Evolutionary conservation across 495 filamentous ascomycete genomes (phyloP).

Genomic region (Penicillium turbatum): DNA sequence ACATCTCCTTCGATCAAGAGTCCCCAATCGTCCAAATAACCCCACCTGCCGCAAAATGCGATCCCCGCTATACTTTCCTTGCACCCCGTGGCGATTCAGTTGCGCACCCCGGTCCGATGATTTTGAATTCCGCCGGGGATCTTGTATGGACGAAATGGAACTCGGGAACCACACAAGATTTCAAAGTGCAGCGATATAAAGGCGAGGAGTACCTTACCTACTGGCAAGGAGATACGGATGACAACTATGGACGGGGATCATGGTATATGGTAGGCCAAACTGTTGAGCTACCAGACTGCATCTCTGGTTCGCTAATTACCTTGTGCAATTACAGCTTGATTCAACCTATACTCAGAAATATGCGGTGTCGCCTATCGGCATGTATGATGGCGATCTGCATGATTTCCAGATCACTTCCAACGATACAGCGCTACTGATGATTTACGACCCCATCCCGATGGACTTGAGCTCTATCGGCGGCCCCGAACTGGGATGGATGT

Average conservation of each 20-base stretch:
- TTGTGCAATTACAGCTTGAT: slow-evolving; percentile 35
- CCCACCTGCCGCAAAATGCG: slow-evolving; percentile 31
- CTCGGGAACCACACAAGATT: slow-evolving; percentile 42
- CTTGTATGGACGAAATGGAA: slow-evolving; percentile 43
- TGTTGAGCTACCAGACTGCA: background rate
- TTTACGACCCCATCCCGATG: slow-evolving; percentile 44
- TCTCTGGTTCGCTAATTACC: background rate
- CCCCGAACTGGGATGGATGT: slow-evolving; percentile 40
- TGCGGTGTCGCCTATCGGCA: slow-evolving; percentile 34
- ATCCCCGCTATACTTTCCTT: slow-evolving; percentile 41
- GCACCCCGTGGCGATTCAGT: slow-evolving; percentile 43
- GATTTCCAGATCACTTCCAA: slow-evolving; percentile 44
- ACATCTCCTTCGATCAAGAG: slow-evolving; percentile 32
- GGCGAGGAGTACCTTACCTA: slow-evolving; percentile 48
- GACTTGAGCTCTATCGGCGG: slow-evolving; percentile 46
- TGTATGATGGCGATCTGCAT: slow-evolving; percentile 37
- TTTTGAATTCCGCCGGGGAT: slow-evolving; percentile 41
- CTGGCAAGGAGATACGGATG: slow-evolving; percentile 50
- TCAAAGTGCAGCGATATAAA: slow-evolving; percentile 43
- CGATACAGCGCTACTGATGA: slow-evolving; percentile 48
- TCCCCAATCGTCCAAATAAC: slow-evolving; percentile 32
- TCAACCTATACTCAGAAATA: slow-evolving; percentile 40
- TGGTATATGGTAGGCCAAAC: slow-evolving; percentile 47
- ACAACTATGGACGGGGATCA: slow-evolving; percentile 45
- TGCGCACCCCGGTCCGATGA: slow-evolving; percentile 41